Evolutionary conservation across 768 basidiomycete genomes (phyloP).

Genomic region (Lentinula raphanica): DNA sequence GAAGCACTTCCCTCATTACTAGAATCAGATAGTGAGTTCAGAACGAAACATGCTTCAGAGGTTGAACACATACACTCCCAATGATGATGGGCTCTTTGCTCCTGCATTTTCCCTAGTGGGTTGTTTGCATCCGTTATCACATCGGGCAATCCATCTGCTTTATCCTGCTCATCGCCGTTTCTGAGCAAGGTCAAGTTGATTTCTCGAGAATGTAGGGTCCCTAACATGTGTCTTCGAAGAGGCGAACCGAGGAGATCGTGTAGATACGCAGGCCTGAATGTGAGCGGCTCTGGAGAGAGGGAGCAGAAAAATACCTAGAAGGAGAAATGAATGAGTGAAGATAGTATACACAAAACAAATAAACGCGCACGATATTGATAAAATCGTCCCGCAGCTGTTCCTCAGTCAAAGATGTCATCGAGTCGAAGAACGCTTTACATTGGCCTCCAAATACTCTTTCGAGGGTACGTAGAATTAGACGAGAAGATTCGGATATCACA

Average conservation of each 20-base stretch:
- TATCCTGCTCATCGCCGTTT: slow-evolving; percentile 26
- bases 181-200: slow-evolving; percentile 40
- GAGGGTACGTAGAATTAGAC: slow-evolving; percentile 67
- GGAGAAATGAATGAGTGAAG: background rate
- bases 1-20: slow-evolving; percentile 80
- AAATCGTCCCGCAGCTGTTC: slow-evolving; percentile 49
- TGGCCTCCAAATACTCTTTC: slow-evolving; percentile 55
- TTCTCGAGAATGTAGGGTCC: slow-evolving; percentile 48
- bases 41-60: background rate
- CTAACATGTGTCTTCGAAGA: slow-evolving; percentile 57
- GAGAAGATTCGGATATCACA: slow-evolving; percentile 54
- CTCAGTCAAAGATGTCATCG: slow-evolving; percentile 35
- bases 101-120: slow-evolving; percentile 61
- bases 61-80: slow-evolving; percentile 59
- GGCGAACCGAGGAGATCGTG: slow-evolving; percentile 67
- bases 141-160: slow-evolving; percentile 53
- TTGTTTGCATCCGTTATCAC: slow-evolving; percentile 62
- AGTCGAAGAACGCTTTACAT: slow-evolving; percentile 84
- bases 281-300: slow-evolving; percentile 42
- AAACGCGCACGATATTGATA: slow-evolving; percentile 63
- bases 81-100: slow-evolving; percentile 58
- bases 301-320: slow-evolving; percentile 81
- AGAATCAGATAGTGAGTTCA: slow-evolving; percentile 7
- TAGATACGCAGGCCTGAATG: slow-evolving; percentile 50
- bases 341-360: background rate